A percentile compares a stretch with the other conserved stretches of the same genome.
Conservation (phyloP, 2,329 filamentous ascomycete species). For the Fusarium oligoseptatum region DNA sequence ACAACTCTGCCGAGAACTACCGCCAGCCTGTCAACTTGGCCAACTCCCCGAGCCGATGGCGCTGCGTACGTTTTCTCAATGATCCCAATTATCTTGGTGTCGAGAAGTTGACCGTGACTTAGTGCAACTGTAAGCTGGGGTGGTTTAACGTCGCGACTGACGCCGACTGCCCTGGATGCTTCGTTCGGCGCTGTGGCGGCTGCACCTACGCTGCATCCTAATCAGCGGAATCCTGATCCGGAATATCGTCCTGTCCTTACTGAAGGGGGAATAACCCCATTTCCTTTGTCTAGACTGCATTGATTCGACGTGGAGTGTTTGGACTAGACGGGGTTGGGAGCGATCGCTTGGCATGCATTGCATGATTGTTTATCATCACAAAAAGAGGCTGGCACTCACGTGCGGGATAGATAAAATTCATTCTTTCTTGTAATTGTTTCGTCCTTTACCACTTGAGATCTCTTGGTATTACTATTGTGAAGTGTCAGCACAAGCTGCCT, state of each 20-base stretch:
- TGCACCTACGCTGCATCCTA: constrained; percentile 37
- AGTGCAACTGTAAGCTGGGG: too few relatives aligned
- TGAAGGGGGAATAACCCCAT: not conserved
- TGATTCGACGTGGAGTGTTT: not conserved
- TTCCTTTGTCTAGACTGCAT: not conserved
- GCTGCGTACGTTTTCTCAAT: too few relatives aligned
- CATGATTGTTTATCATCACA: not conserved
- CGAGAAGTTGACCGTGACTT: too few relatives aligned
- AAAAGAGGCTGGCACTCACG: not conserved
- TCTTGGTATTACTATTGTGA: not conserved
- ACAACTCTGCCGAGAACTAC: constrained; percentile 4
- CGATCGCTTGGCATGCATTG: not conserved
- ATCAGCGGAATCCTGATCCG: not conserved
- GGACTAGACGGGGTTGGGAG: not conserved
- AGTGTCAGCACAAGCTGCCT: not conserved
- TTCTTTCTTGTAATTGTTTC: not conserved
- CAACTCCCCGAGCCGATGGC: too few relatives aligned
- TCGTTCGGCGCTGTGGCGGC: constrained; percentile 23
- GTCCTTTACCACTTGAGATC: not conserved
- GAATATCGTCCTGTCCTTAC: not conserved
- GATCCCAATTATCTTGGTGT: too few relatives aligned
- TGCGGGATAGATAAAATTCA: not conserved
- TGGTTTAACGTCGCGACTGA: too few relatives aligned
- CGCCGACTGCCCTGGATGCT: not conserved
- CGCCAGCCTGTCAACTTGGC: constrained; percentile 10